Evolutionary conservation across 192 early-diverging fungal species (phyloP).

Genomic region (Oehlia diaphana): DNA sequence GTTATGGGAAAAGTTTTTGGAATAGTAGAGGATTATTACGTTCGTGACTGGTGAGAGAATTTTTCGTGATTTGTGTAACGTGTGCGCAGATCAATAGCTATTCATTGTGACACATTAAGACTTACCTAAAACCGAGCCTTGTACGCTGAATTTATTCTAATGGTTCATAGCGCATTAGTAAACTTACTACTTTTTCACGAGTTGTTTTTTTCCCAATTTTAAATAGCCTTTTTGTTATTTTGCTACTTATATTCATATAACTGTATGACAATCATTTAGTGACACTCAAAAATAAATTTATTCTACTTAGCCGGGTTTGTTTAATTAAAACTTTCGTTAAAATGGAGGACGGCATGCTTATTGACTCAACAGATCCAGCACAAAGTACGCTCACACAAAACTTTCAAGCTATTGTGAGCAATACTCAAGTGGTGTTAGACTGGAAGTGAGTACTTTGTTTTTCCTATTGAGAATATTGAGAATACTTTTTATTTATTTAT

Average conservation of each 20-base stretch:
- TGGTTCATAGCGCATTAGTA: too few relatives aligned
- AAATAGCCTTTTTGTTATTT: too few relatives aligned
- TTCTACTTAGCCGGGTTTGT: background rate
- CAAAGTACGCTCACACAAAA: conserved; percentile 11
- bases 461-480: background rate
- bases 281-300: background rate
- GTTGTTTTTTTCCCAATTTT: too few relatives aligned
- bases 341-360: conserved; percentile 17
- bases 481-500: background rate
- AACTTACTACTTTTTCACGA: too few relatives aligned
- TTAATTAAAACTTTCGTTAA: background rate
- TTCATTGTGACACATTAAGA: background rate
- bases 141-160: background rate
- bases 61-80: too few relatives aligned
- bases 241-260: too few relatives aligned
- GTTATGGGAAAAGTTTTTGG: conserved; percentile 27
- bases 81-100: too few relatives aligned
- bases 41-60: too few relatives aligned
- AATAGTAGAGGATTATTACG: conserved; percentile 10
- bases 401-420: conserved; percentile 21
- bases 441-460: conserved; percentile 22
- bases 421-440: conserved; percentile 23
- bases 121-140: background rate
- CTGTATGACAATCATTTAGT: too few relatives aligned
- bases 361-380: conserved; percentile 7